Conservation (phyloP, 2,329 filamentous ascomycete species). For the Neoascochyta sp. region DNA sequence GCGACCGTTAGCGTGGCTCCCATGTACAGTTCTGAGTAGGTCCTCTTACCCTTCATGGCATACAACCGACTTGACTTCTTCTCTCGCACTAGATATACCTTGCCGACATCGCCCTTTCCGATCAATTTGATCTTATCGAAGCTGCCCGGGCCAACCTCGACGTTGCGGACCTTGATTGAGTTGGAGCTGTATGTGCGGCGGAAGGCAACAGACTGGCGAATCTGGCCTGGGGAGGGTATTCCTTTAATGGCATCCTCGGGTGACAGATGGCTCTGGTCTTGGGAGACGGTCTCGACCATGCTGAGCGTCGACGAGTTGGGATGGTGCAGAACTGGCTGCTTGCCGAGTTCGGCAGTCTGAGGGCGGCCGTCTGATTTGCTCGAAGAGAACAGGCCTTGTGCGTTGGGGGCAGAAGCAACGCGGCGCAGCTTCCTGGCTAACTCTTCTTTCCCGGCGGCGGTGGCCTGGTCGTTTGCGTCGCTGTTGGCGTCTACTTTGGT, state of each 20-base stretch:
- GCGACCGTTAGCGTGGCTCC: slow-evolving; percentile 25
- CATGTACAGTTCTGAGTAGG: neutral
- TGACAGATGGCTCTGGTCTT: slow-evolving; percentile 25
- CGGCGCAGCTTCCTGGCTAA: slow-evolving; percentile 86
- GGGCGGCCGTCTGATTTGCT: slow-evolving; percentile 57
- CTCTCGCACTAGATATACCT: slow-evolving; percentile 94
- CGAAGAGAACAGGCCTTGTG: slow-evolving; percentile 77
- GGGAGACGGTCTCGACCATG: slow-evolving; percentile 48
- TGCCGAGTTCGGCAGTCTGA: slow-evolving; percentile 79
- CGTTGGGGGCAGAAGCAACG: slow-evolving; percentile 94
- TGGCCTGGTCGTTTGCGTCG: slow-evolving; percentile 61
- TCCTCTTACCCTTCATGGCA: slow-evolving; percentile 92
- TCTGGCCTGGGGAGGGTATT: slow-evolving; percentile 63
- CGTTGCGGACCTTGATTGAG: slow-evolving; percentile 96
- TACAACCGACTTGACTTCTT: slow-evolving; percentile 96
- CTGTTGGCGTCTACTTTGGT: slow-evolving; percentile 65
- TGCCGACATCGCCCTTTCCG: slow-evolving; percentile 96
- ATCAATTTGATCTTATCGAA: slow-evolving; percentile 99
- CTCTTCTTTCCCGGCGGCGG: slow-evolving; percentile 84
- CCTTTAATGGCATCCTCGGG: slow-evolving; percentile 46
- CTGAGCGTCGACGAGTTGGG: slow-evolving; percentile 52
- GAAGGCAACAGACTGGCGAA: slow-evolving; percentile 68
- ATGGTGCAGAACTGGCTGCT: slow-evolving; percentile 67
- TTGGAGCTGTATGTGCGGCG: slow-evolving; percentile 97
- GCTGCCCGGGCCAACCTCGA: slow-evolving; percentile 90